Evolutionary conservation across 139 green algal genomes (phyloP).

Genomic region (Auxenochlorella protothecoides): DNA sequence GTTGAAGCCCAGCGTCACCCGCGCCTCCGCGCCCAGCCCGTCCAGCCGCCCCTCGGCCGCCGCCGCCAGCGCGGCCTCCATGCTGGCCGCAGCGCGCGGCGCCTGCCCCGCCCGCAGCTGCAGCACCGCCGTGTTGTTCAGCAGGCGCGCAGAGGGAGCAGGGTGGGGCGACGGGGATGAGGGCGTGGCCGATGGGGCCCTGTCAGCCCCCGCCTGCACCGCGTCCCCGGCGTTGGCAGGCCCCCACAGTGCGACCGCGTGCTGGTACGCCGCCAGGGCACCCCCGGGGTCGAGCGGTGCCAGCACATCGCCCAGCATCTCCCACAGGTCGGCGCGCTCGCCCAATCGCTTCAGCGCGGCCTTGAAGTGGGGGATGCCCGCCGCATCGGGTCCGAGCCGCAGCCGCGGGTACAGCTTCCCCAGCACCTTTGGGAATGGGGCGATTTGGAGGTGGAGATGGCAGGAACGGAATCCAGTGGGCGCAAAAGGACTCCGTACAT

Average conservation of each 20-base stretch:
- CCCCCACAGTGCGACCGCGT: too few relatives aligned
- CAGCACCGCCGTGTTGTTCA: conserved; percentile 83
- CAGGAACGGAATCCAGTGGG: too few relatives aligned
- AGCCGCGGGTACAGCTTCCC: conserved; percentile 22
- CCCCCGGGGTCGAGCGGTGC: conserved; percentile 47
- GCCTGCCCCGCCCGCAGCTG: conserved; percentile 38
- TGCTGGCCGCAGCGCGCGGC: conserved; percentile 13
- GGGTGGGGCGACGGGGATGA: background rate
- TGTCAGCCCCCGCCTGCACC: too few relatives aligned
- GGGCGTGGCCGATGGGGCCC: too few relatives aligned
- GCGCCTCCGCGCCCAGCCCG: conserved; percentile 9
- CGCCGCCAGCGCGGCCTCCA: conserved; percentile 31
- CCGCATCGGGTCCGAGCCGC: background rate
- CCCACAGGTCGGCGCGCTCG: conserved; percentile 51
- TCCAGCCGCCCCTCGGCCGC: conserved; percentile 3
- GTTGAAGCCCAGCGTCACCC: conserved; percentile 75
- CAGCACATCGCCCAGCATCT: conserved; percentile 72
- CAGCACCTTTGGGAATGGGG: conserved; percentile 19
- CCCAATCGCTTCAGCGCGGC: conserved; percentile 27
- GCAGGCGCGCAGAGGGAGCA: conserved; percentile 39
- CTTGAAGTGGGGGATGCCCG: conserved; percentile 25
- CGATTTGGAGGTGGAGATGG: too few relatives aligned
- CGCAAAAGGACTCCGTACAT: too few relatives aligned
- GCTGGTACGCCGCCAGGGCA: conserved; percentile 2
- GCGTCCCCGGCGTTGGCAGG: too few relatives aligned